These are phyloP conservation scores for Heritiera fomes DNA, from an alignment of 345 rosid species.

Conservation along the genomic window DNA sequence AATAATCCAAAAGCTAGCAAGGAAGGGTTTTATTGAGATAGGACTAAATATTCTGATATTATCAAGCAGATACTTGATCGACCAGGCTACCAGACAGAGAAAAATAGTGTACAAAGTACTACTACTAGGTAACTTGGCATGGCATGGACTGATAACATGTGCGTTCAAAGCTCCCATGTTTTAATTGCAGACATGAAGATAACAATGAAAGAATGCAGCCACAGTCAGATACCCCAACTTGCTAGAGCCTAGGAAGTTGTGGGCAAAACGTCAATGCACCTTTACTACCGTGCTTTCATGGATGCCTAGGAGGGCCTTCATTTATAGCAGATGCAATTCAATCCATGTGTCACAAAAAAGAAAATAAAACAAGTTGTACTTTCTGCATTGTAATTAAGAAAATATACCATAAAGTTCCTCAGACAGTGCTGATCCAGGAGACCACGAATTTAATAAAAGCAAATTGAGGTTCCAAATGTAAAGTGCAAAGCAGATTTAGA, in stretches of 20 bases:
- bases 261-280: constrained; percentile 41
- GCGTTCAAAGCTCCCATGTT: constrained; percentile 10
- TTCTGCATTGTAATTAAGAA: constrained; percentile 10
- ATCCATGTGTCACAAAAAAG: neutral
- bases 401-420: constrained; percentile 12
- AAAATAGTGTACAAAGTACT: neutral
- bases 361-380: neutral
- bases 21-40: neutral
- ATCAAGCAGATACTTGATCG: neutral
- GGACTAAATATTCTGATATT: neutral
- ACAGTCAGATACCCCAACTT: constrained; percentile 35
- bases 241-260: constrained; percentile 38
- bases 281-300: constrained; percentile 23
- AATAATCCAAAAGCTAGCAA: neutral
- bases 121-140: neutral
- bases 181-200: constrained; percentile 40
- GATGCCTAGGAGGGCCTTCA: neutral
- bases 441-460: neutral
- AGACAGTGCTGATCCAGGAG: constrained; percentile 1
- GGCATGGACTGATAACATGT: constrained; percentile 10
- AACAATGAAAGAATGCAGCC: constrained; percentile 40
- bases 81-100: neutral
- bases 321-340: neutral
- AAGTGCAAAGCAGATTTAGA: neutral
- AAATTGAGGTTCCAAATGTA: neutral